phyloP scores from a whole-genome alignment of 2,329 filamentous ascomycete species.

The Exophiala sp. region DNA sequence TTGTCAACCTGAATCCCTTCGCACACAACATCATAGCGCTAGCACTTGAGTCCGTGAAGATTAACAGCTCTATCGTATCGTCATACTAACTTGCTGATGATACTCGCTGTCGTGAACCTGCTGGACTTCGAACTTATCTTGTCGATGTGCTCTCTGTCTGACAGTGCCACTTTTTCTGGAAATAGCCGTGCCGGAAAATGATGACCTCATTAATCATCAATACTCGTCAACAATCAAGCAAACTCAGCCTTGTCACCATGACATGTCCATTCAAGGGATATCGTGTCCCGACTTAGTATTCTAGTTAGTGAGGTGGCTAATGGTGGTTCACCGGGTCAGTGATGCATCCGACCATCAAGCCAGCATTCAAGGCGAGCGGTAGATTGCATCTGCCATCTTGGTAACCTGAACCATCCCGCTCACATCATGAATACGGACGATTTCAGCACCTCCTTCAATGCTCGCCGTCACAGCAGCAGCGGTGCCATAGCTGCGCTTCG shows the following conservation, averaged over 20 bases:
- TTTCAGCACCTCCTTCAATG: conserved; percentile 81
- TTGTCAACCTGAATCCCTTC: too few species aligned
- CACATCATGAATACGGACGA: conserved; percentile 90
- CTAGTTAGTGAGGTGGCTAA: too few species aligned
- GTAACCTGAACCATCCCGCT: conserved; percentile 79
- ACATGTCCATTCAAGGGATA: background rate
- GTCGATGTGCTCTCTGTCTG: too few species aligned
- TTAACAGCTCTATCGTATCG: too few species aligned
- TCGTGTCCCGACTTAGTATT: too few species aligned
- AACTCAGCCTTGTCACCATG: background rate
- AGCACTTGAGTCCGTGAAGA: too few species aligned
- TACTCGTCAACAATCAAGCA: background rate
- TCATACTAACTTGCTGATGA: too few species aligned
- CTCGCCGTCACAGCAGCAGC: conserved; percentile 83
- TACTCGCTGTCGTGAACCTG: too few species aligned
- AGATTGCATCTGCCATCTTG: conserved; percentile 90
- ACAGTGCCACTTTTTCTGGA: background rate
- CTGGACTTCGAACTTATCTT: too few species aligned
- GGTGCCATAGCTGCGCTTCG: conserved; percentile 76
- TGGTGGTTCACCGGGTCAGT: too few species aligned
- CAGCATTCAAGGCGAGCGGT: conserved; percentile 46
- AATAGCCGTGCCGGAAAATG: background rate
- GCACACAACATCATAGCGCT: too few species aligned
- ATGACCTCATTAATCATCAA: conserved; percentile 13
- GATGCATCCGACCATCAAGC: too few species aligned